Base-by-base conservation (phyloP, 371 early-diverging fungal genomes). In the Chytridium lagenaria region DNA sequence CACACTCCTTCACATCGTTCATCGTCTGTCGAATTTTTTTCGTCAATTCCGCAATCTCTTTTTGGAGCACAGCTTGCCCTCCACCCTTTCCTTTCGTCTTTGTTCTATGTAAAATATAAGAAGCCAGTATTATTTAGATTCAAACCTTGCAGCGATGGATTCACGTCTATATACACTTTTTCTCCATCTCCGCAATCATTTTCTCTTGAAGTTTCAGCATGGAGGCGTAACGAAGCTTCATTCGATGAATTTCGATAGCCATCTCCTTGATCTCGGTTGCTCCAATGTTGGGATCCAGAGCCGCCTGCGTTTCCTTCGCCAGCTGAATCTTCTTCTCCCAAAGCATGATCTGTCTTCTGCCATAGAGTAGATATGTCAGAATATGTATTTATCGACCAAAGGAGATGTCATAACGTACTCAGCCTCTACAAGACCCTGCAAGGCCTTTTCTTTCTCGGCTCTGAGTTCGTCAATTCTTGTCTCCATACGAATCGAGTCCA, bases 261-360 rank as follows among this genome's bases (percentile, higher is more conserved):
- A 88, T 88, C 66, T 86, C 88, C 19, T 77, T 68, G 63, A 88
- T 85, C 71, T 88, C 87, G 0, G 83, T 82, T 0, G 88, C 85
- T 34, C 88, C 88, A 55, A 86, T 71, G 67, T 85, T 84, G 33
- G 88, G 88, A 61, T 88, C 88, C 44, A 88, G 77, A 3, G 88
- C 88, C 1, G 84, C 82, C 59, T 85, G 85, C 5, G 88, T 88
- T 80, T 88, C 88, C 69, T 86, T 87, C 22, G 88, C 86, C 33
- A 88, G 77, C 73, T 87, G 88, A 64, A 87, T 88, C 69, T 88
- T 88, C 74, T 88, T 88, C 69, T 88, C 86, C 88, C 88, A 88
- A n/a, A 88, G 81, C 85, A 88, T 82, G 63, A 87, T 80, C 63
- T 88, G 88, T 0, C 86, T 87, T 70, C 87, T 86, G 49, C 26